phyloP scores from a whole-genome alignment of 2,329 filamentous ascomycete genomes.

The Monilinia fructigena region DNA sequence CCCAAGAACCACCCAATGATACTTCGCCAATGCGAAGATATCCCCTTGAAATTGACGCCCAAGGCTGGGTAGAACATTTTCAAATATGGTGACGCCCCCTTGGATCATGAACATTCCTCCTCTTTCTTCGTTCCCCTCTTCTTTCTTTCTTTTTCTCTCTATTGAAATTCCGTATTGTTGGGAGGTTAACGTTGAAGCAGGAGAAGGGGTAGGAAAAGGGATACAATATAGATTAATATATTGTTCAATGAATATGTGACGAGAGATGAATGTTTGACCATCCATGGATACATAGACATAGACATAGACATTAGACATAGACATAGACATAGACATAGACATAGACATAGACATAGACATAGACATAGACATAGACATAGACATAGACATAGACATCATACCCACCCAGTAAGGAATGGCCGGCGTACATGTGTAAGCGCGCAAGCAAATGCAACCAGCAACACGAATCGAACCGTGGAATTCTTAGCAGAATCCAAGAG shows the following conservation, averaged over 20 bases:
- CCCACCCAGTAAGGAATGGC: too few species aligned
- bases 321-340: too few species aligned
- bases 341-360: too few species aligned
- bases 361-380: too few species aligned
- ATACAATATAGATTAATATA: neutral
- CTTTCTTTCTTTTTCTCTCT: too few species aligned
- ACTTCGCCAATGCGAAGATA: neutral
- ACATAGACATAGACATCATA: too few species aligned
- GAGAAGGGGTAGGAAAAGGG: neutral
- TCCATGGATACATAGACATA: too few species aligned
- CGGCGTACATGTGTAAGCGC: too few species aligned
- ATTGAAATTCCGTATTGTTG: neutral
- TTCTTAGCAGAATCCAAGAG: neutral
- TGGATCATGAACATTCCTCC: neutral
- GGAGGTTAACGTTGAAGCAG: too few species aligned
- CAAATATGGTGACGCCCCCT: neutral
- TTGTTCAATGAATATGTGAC: neutral
- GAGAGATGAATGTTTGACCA: too few species aligned
- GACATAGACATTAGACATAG: too few species aligned
- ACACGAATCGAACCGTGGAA: neutral
- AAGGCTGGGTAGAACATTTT: conserved; percentile 4
- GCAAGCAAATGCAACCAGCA: neutral
- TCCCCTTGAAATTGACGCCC: conserved; percentile 11
- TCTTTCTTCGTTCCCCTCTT: neutral
- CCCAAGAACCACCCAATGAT: conserved; percentile 8